Evolutionary conservation across 257 asterid species (phyloP).

Genomic region (Solanum chiquidenum): DNA sequence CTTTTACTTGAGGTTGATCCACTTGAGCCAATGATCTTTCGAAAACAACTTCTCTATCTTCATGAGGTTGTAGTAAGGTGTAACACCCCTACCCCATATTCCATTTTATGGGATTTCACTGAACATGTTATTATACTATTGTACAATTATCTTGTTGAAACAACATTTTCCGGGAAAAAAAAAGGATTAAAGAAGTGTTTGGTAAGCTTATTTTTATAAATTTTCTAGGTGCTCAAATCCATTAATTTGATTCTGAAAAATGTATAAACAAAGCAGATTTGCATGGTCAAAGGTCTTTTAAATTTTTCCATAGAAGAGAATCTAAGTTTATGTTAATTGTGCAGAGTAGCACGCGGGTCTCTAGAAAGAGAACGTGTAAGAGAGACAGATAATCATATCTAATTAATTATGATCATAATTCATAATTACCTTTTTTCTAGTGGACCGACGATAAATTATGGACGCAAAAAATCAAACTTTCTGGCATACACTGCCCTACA

Average conservation of each 20-base stretch:
- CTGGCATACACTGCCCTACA: not conserved
- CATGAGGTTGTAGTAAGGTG: too few relatives aligned
- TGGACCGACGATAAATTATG: not conserved
- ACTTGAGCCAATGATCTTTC: not conserved
- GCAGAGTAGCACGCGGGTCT: slow-evolving; percentile 3
- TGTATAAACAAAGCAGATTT: not conserved
- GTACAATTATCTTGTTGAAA: not conserved
- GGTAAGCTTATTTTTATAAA: not conserved
- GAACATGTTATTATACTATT: too few relatives aligned
- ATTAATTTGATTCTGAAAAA: not conserved
- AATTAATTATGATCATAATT: not conserved
- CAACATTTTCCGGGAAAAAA: not conserved
- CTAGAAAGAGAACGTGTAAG: slow-evolving; percentile 1
- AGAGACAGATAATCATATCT: not conserved
- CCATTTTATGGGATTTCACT: too few relatives aligned
- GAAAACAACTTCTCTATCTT: too few relatives aligned
- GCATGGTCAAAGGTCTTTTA: not conserved
- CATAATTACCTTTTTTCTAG: not conserved
- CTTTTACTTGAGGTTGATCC: not conserved
- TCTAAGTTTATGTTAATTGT: not conserved
- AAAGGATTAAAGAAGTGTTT: not conserved
- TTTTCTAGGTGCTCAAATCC: not conserved
- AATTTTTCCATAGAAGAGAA: not conserved
- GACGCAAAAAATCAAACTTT: not conserved
- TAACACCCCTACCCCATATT: too few relatives aligned